These are phyloP conservation scores for Arthroderma sp. DNA, from an alignment of 2,329 filamentous ascomycete genomes.

Conservation along the genomic window DNA sequence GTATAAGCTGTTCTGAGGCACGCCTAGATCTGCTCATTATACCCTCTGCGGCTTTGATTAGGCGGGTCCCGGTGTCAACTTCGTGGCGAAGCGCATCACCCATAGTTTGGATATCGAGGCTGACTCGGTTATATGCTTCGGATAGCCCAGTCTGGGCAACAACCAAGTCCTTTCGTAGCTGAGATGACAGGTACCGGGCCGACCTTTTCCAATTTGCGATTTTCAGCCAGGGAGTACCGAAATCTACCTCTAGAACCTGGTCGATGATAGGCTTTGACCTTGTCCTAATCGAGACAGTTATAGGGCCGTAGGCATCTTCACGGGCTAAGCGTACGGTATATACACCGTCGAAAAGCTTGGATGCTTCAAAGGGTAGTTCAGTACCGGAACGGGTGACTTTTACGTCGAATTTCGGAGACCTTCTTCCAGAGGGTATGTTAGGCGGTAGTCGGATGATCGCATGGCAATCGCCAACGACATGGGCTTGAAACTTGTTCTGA, in stretches of 20 bases:
- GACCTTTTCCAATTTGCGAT: conserved; percentile 33
- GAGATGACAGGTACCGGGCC: conserved; percentile 22
- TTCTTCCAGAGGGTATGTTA: conserved; percentile 29
- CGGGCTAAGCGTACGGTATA: conserved; percentile 39
- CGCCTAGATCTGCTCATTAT: conserved; percentile 23
- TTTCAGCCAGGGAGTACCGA: conserved; percentile 36
- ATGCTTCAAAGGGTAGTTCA: conserved; percentile 28
- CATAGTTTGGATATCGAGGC: conserved; percentile 25
- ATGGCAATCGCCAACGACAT: conserved; percentile 41
- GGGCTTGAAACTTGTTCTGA: conserved; percentile 35
- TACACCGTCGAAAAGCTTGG: conserved; percentile 40
- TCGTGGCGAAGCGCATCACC: conserved; percentile 20
- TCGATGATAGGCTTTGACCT: conserved; percentile 22
- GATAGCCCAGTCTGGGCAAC: conserved; percentile 26
- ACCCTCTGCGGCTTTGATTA: conserved; percentile 13
- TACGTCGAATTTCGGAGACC: conserved; percentile 36
- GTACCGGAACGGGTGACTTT: conserved; percentile 33
- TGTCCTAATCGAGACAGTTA: conserved; percentile 37
- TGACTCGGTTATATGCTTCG: conserved; percentile 25
- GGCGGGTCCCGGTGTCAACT: conserved; percentile 15
- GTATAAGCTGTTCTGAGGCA: conserved; percentile 20
- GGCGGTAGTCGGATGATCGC: conserved; percentile 39
- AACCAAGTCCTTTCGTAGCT: conserved; percentile 25
- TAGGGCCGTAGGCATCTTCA: conserved; percentile 35
- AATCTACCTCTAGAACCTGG: conserved; percentile 28